Evolutionary conservation across 805 yeast genomes (phyloP).

Genomic region (Hanseniaspora osmophila): DNA sequence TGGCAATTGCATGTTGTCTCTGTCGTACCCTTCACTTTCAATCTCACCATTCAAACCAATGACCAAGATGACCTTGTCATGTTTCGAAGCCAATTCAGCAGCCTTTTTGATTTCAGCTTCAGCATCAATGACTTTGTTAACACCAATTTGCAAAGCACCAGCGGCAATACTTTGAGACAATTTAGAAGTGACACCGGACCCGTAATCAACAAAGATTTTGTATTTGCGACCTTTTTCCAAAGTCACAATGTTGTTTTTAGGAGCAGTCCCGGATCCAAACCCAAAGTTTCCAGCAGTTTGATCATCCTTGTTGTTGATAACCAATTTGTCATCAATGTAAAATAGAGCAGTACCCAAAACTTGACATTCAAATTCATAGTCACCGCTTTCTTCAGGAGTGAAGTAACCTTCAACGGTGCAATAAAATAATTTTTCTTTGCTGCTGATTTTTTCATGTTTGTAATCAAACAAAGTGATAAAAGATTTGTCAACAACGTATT

Average conservation of each 20-base stretch:
- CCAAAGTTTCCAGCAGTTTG: slow-evolving; percentile 37
- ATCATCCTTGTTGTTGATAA: slow-evolving; percentile 41
- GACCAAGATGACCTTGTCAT: slow-evolving; percentile 38
- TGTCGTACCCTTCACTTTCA: too few relatives aligned
- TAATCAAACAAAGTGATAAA: slow-evolving; percentile 20
- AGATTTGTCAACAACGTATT: slow-evolving; percentile 10
- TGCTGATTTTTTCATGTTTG: slow-evolving; percentile 11
- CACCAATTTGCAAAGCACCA: slow-evolving; percentile 25
- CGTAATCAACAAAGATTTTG: slow-evolving; percentile 35
- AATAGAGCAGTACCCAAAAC: slow-evolving; percentile 42
- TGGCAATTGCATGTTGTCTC: slow-evolving; percentile 40
- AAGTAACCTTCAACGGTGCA: slow-evolving; percentile 31
- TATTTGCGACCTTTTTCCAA: slow-evolving; percentile 33
- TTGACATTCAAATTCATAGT: slow-evolving; percentile 37
- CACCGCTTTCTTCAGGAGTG: slow-evolving; percentile 33
- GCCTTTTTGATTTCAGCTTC: slow-evolving; percentile 28
- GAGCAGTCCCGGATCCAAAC: slow-evolving; percentile 44
- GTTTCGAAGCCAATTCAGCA: slow-evolving; percentile 32
- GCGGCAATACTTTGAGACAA: slow-evolving; percentile 23
- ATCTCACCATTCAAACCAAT: slow-evolving; percentile 41
- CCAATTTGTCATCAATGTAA: slow-evolving; percentile 35
- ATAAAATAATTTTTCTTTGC: slow-evolving; percentile 22
- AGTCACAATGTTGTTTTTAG: slow-evolving; percentile 27
- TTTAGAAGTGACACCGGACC: slow-evolving; percentile 30
- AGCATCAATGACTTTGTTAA: slow-evolving; percentile 16